Evolutionary conservation across 1,139 yeast species (phyloP).

Genomic region (Suhomyces kunorum): DNA sequence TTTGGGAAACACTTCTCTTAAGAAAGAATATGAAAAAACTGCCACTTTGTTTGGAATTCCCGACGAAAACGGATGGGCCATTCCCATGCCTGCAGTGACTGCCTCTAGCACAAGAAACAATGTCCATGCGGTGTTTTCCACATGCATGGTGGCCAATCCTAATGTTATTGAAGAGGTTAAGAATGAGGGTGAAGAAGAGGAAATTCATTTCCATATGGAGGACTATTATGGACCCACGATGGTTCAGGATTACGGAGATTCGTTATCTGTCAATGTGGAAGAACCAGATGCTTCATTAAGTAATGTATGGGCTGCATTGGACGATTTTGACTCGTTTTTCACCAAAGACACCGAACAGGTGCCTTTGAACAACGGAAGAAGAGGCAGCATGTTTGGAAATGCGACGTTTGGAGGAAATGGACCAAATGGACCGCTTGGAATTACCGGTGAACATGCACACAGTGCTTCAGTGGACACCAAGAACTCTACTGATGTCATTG

Average conservation of each 20-base stretch:
- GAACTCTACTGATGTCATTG: conserved; percentile 37
- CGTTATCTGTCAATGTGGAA: conserved; percentile 45
- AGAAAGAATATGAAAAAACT: conserved; percentile 80
- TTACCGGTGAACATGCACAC: conserved; percentile 36
- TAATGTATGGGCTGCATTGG: conserved; percentile 96
- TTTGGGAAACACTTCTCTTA: conserved; percentile 75
- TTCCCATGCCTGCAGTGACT: conserved; percentile 90
- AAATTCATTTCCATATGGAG: conserved; percentile 64
- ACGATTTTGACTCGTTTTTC: conserved; percentile 89
- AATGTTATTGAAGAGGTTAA: conserved; percentile 29
- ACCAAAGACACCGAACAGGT: conserved; percentile 58
- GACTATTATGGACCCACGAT: conserved; percentile 52
- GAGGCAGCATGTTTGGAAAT: conserved; percentile 11
- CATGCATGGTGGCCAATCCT: conserved; percentile 54
- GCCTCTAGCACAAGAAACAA: conserved; percentile 88
- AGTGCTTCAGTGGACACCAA: conserved; percentile 54
- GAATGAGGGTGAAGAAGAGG: conserved; percentile 36
- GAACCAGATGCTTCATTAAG: conserved; percentile 80
- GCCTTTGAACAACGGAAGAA: conserved; percentile 12
- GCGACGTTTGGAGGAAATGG: conserved; percentile 6
- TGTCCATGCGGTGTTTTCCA: conserved; percentile 92
- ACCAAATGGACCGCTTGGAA: neutral
- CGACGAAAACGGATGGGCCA: conserved; percentile 97
- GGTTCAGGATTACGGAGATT: conserved; percentile 34
- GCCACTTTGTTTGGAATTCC: conserved; percentile 95